Conservation (phyloP, 768 basidiomycete genomes). For the Mycena galericulata region DNA sequence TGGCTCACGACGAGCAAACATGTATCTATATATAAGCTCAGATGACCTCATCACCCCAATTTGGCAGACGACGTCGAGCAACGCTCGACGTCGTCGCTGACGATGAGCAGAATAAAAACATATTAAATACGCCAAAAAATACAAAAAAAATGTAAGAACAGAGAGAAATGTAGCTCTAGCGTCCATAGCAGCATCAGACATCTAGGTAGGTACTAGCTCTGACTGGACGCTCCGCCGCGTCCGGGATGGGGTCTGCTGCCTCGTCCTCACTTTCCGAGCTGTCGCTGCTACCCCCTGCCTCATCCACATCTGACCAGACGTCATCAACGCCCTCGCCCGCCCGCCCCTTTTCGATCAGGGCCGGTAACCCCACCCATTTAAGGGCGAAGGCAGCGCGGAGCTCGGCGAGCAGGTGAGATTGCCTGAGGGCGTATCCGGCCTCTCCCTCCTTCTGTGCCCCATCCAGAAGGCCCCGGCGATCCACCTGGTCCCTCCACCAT, state of each 20-base stretch:
- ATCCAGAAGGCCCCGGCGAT: not conserved
- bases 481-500: slow-evolving; percentile 31
- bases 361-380: not conserved
- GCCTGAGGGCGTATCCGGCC: too few relatives aligned
- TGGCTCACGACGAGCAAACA: too few relatives aligned
- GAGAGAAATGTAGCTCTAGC: not conserved
- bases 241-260: not conserved
- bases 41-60: too few relatives aligned
- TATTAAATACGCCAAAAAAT: not conserved
- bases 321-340: not conserved
- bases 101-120: slow-evolving; percentile 2
- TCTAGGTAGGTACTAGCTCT: slow-evolving; percentile 1
- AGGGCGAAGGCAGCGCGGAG: not conserved
- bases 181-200: not conserved
- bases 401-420: not conserved
- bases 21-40: too few relatives aligned
- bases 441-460: not conserved
- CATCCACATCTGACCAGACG: not conserved
- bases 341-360: not conserved
- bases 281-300: not conserved
- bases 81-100: not conserved
- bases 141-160: not conserved
- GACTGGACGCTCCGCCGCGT: too few relatives aligned
- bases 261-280: too few relatives aligned
- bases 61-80: not conserved